These are phyloP conservation scores for Platismatia glauca DNA, from an alignment of 495 filamentous ascomycete species.

Conservation along the genomic window DNA sequence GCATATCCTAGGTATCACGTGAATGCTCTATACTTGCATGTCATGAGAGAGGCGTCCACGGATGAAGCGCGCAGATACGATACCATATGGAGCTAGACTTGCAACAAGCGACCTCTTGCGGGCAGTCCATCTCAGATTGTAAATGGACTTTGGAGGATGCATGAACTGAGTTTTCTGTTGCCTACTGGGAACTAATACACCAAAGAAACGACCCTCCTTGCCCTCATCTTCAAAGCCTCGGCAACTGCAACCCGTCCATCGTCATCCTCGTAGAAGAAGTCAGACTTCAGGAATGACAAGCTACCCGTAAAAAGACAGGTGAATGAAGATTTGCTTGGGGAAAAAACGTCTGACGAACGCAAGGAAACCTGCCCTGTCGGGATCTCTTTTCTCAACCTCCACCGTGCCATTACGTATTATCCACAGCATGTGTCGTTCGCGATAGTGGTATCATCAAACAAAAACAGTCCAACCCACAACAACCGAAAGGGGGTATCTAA, in stretches of 20 bases:
- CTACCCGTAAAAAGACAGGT: constrained; percentile 1
- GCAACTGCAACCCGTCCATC: background rate
- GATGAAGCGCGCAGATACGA: no score
- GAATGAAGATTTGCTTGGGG: constrained; percentile 2
- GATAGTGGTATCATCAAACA: constrained; percentile 35
- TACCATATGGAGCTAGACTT: background rate
- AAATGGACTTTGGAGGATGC: background rate
- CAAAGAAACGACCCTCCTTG: background rate
- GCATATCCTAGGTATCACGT: no score
- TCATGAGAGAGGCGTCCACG: no score
- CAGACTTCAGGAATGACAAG: constrained; percentile 3
- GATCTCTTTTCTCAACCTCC: constrained; percentile 15
- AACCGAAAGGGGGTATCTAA: constrained; percentile 25
- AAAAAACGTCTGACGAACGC: constrained; percentile 1
- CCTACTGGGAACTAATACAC: constrained; percentile 11
- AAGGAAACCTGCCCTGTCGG: constrained; percentile 10
- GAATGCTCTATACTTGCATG: no score
- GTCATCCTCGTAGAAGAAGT: constrained; percentile 14
- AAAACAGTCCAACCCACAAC: constrained; percentile 20
- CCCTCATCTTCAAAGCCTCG: background rate
- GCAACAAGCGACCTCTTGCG: background rate
- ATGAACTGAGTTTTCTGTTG: constrained; percentile 9
- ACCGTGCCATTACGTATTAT: constrained; percentile 23
- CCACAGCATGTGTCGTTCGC: constrained; percentile 25
- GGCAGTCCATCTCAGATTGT: background rate